A percentile compares a stretch with the other conserved stretches of the same genome.
phyloP scores from a whole-genome alignment of 257 asterid genomes.

The Fraxinus excelsior region DNA sequence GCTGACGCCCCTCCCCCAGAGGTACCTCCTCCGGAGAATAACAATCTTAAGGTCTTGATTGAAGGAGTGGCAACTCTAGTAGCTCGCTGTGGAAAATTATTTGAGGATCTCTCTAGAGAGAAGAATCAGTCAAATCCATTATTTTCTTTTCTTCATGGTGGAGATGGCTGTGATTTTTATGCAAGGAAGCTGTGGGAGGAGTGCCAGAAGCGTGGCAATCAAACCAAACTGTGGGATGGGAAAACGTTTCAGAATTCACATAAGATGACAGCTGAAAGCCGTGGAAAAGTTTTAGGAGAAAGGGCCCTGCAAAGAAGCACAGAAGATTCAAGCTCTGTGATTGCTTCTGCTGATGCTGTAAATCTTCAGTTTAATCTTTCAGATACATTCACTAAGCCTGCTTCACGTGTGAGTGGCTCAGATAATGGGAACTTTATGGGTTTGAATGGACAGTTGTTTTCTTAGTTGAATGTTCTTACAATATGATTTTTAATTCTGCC shows the following conservation, averaged over 20 bases:
- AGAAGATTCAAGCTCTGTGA: conserved; percentile 49
- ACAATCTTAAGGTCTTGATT: conserved; percentile 73
- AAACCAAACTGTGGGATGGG: conserved; percentile 47
- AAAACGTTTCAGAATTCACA: conserved; percentile 47
- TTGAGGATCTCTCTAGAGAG: conserved; percentile 90
- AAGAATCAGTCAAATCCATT: conserved; percentile 82
- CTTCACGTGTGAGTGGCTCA: conserved; percentile 66
- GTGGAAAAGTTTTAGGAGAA: conserved; percentile 89
- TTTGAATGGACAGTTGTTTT: not conserved
- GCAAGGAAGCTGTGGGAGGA: conserved; percentile 92
- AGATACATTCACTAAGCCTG: conserved; percentile 80
- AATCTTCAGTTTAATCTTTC: conserved; percentile 72
- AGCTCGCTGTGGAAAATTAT: conserved; percentile 89
- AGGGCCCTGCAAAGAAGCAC: conserved; percentile 72
- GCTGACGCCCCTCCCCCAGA: conserved; percentile 63
- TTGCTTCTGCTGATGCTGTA: conserved; percentile 54
- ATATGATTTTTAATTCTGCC: conserved; percentile 5
- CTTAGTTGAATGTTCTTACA: not conserved
- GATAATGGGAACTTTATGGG: not conserved
- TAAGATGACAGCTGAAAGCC: conserved; percentile 82
- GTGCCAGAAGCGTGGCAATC: conserved; percentile 66
- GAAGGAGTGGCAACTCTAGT: conserved; percentile 96
- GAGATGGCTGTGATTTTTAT: conserved; percentile 78
- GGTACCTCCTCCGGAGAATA: conserved; percentile 79
- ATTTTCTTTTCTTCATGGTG: conserved; percentile 78